Conservation (phyloP, 1,284 basidiomycete species). For the Cutaneotrichosporon sp. region DNA sequence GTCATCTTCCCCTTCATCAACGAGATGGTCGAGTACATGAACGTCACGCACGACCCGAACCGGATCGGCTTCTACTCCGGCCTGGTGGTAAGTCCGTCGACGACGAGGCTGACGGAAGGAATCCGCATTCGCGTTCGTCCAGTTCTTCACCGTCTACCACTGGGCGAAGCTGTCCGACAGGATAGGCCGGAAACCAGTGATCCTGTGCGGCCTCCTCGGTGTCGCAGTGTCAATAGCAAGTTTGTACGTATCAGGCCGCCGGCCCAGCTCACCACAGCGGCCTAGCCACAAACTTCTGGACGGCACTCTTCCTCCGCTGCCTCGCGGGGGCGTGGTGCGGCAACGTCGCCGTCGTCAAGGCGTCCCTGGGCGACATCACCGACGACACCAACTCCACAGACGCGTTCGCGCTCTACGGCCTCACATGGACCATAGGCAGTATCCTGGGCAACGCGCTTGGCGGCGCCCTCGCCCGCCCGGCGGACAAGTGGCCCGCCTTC, state of each 20-base stretch:
- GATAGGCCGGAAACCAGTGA: slow-evolving; percentile 42
- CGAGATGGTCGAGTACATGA: slow-evolving; percentile 47
- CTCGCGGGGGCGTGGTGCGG: slow-evolving; percentile 42
- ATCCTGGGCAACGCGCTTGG: slow-evolving; percentile 40
- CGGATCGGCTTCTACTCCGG: slow-evolving; percentile 47
- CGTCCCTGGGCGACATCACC: slow-evolving; percentile 45
- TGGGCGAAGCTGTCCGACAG: slow-evolving; percentile 45
- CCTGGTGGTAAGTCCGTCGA: slow-evolving; percentile 42
- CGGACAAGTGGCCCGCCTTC: slow-evolving; percentile 47
- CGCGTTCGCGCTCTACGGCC: slow-evolving; percentile 46
- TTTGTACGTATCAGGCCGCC: background rate
- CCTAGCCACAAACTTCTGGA: slow-evolving; percentile 38
- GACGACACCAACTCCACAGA: slow-evolving; percentile 46
- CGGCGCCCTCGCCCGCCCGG: slow-evolving; percentile 48
- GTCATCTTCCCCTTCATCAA: slow-evolving; percentile 54
- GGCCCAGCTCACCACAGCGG: slow-evolving; percentile 24
- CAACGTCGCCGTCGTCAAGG: slow-evolving; percentile 46
- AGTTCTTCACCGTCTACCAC: slow-evolving; percentile 47
- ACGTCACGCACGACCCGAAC: slow-evolving; percentile 47
- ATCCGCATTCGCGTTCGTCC: slow-evolving; percentile 41
- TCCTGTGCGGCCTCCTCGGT: slow-evolving; percentile 36
- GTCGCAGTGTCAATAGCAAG: slow-evolving; percentile 31
- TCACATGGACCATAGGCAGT: slow-evolving; percentile 45
- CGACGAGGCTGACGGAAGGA: background rate
- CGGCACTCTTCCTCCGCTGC: slow-evolving; percentile 39